Conservation (phyloP, 345 rosid genomes). For the Acer yangbiense region DNA sequence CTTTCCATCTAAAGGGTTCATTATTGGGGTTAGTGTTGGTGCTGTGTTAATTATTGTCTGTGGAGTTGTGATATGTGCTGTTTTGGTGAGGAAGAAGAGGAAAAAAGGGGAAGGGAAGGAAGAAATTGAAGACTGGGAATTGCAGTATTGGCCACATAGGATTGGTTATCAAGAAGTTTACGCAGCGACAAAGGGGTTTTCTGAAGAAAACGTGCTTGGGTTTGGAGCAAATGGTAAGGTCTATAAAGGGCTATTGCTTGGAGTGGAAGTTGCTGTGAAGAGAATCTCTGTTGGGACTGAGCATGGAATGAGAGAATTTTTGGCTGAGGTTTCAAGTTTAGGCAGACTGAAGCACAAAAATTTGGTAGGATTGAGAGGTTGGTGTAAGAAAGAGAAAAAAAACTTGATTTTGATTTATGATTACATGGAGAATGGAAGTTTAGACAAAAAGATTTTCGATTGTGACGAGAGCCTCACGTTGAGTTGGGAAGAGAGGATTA, state of each 20-base stretch:
- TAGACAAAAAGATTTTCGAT: constrained; percentile 27
- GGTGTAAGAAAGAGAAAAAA: constrained; percentile 31
- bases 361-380: constrained; percentile 33
- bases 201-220: constrained; percentile 38
- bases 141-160: constrained; percentile 45
- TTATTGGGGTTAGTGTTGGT: constrained; percentile 26
- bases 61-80: constrained; percentile 13
- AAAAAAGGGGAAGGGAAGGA: constrained; percentile 16
- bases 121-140: constrained; percentile 40
- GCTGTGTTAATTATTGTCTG: constrained; percentile 9
- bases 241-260: constrained; percentile 29
- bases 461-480: constrained; percentile 16
- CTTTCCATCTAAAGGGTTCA: constrained; percentile 32
- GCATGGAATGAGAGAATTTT: constrained; percentile 28
- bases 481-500: constrained; percentile 34
- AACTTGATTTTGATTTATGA: constrained; percentile 34
- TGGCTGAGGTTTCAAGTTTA: constrained; percentile 35
- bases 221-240: constrained; percentile 40
- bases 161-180: constrained; percentile 28
- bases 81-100: constrained; percentile 18
- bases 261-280: constrained; percentile 30
- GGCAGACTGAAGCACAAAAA: constrained; percentile 38
- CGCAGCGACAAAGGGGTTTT: constrained; percentile 32
- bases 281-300: constrained; percentile 21
- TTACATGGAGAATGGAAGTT: constrained; percentile 41